Evolutionary conservation across 2,329 filamentous ascomycete species (phyloP), one percentile per base, ranked within the genome.

Genomic region (Trichophyton equinum): DNA sequence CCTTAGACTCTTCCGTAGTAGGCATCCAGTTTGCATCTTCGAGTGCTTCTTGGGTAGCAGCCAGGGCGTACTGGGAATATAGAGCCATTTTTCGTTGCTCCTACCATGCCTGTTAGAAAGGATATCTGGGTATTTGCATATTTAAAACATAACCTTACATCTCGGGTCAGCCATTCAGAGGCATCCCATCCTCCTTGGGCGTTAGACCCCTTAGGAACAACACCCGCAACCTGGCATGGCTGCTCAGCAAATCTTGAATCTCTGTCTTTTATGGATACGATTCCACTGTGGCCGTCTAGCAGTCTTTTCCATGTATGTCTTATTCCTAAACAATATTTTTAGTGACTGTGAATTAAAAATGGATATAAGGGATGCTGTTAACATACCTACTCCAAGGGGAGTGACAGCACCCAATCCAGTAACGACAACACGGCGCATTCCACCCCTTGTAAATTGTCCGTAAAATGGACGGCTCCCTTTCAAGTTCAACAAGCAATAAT

Each of bases 21-120:
- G 86, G 84, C 57, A 81, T 78, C 89, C 91, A 96, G 1, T 81
- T 84, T 0, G 92, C 87, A 77, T 97, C 90, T 30, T 82, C 75
- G 58, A 99, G 77, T 0, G 94, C 94, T 81, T 97, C 94, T 58
- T 89, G 83, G 0, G 89, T 82, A 2, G 91, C 90, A 11, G 88
- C 90, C 69, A 96, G 81, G 13, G 91, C 92, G 76, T 95, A 97
- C 73, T 97, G 91, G 3, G 91, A 83, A 71, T 97, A 97, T 25
- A 78, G 81, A n/a, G 94, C 91, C 85, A 95, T 95, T 69, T 89
- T 87, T 3, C 91, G 83, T 68, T 82, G 78, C 64, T 86, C 83
- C 82, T 84, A 64, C 1, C 2, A 42, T 36, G 25, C 9, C n/a
- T 6, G 25, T 25, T 58, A 46, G 55, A 42, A 58, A 18, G 22